Percentiles rank a stretch among this genome's conserved stretches.
These are phyloP conservation scores for Syzygium grande DNA, from an alignment of 345 rosid species.

Conservation along the genomic window DNA sequence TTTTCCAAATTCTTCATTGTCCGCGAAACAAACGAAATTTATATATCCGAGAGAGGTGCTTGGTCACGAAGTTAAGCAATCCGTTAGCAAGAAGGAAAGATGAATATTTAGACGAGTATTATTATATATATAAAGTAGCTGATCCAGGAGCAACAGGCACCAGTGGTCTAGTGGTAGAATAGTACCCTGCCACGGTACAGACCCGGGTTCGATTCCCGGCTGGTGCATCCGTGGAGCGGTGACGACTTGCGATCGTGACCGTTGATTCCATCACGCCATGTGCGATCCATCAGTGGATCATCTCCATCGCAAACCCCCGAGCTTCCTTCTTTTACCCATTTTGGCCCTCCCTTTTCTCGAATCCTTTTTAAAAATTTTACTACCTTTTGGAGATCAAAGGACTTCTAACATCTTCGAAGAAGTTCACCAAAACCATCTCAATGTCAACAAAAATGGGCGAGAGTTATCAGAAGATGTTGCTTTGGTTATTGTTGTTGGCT, in stretches of 20 bases:
- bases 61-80: not conserved
- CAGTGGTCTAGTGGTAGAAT: conserved; percentile 90
- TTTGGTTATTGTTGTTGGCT: no score
- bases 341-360: no score
- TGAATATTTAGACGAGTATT: not conserved
- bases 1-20: no score
- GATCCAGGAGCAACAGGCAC: conserved; percentile 10
- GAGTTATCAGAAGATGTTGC: not conserved
- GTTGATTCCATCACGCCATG: no score
- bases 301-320: no score
- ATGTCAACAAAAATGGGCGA: not conserved
- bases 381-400: not conserved
- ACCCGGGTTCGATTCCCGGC: conserved; percentile 70
- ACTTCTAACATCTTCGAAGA: not conserved
- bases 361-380: not conserved
- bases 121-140: no score
- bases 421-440: not conserved
- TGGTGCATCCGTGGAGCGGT: conserved; percentile 6
- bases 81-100: not conserved
- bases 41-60: no score
- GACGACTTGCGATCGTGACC: no score
- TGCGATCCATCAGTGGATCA: no score
- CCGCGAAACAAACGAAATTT: no score
- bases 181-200: conserved; percentile 71
- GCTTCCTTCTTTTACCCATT: no score